Evolutionary conservation across 1,139 yeast genomes (phyloP).

Genomic region (Suhomyces chickasaworum): DNA sequence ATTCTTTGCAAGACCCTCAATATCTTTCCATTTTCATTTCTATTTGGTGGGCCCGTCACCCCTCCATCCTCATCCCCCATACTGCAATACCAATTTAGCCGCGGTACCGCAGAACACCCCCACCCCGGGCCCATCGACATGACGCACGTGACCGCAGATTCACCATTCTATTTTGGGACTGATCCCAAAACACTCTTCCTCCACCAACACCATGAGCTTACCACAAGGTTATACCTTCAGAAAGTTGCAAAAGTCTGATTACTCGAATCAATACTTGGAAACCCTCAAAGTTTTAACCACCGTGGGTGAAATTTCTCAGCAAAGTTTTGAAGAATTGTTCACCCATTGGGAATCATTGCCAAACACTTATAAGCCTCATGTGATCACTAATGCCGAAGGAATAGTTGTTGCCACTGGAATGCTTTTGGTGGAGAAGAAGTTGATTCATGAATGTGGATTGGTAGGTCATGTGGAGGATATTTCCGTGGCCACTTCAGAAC

Average conservation of each 20-base stretch:
- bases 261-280: conserved; percentile 47
- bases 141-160: not conserved
- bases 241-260: conserved; percentile 47
- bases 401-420: conserved; percentile 52
- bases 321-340: conserved; percentile 45
- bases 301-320: conserved; percentile 57
- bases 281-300: conserved; percentile 60
- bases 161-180: conserved; percentile 7
- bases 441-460: conserved; percentile 75
- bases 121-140: not conserved
- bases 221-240: conserved; percentile 60
- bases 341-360: conserved; percentile 51
- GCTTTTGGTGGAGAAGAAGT: conserved; percentile 58
- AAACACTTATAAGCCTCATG: conserved; percentile 57
- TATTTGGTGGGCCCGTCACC: too few relatives aligned
- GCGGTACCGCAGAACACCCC: not conserved
- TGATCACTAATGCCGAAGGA: conserved; percentile 53
- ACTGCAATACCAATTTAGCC: not conserved
- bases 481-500: conserved; percentile 73
- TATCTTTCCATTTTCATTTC: too few relatives aligned
- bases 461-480: conserved; percentile 97
- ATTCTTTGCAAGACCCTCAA: too few relatives aligned
- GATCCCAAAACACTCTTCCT: not conserved
- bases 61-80: too few relatives aligned
- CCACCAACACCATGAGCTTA: conserved; percentile 26